Evolutionary conservation across 805 yeast species (phyloP), one percentile per base, ranked within the genome.

Genomic region (Yarrowia hollandica): DNA sequence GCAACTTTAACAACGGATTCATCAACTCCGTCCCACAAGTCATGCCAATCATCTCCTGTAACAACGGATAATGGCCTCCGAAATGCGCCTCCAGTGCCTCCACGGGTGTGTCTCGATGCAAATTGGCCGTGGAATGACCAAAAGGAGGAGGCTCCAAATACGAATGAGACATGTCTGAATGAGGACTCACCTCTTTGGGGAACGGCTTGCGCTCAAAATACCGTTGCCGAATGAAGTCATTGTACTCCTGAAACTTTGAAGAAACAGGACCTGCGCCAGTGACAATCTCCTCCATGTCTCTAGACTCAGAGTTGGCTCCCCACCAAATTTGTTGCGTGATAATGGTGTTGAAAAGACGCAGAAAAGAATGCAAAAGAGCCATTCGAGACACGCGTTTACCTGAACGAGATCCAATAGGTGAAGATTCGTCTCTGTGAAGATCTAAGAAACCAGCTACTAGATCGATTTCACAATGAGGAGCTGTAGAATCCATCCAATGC

Each of bases 271-370:
- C 55, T 2, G 55, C 22, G 4, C 55, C 55, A 9, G 55, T 48
- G 16, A 48, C 55, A 33, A 48, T 33, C 39, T 48, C 39, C 39
- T 48, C 55, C 30, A 48, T 15, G 31, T 48, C 55, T 4, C 55
- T n/a, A 5, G 28, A 16, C 28, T 31, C 39, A 1, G 12, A 7
- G n/a, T 21, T 19, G 15, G 33, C 30, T 1, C 55, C 39, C 55
- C 55, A 48, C 55, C 55, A 48, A 22, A 44, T 19, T n/a, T 28
- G 35, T 21, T 44, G 52, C 7, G 52, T 44, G 35, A 30, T 8
- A 10, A 44, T 19, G 4, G 35, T 28, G 5, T 18, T 19, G 16
- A 28, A 28, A 5, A 44, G 52, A 2, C n/a, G 23, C 26, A 28
- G 7, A 21, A 28, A 14, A 1, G 34, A 28, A 2, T 19, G 14